phyloP scores from a whole-genome alignment of 257 asterid species.

The Mentha longifolia region DNA sequence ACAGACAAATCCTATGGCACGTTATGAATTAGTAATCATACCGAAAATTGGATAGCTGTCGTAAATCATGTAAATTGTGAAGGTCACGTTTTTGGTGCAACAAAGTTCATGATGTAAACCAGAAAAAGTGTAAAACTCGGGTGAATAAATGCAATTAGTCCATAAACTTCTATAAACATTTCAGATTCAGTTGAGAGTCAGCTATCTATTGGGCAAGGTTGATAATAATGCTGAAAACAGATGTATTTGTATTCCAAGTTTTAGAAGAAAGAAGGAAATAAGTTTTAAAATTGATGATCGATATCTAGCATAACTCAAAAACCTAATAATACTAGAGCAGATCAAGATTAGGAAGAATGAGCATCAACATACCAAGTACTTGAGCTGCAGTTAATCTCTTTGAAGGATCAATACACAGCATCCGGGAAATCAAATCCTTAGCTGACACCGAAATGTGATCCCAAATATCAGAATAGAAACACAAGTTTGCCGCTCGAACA shows the following conservation, averaged over 20 bases:
- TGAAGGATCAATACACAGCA: constrained; percentile 56
- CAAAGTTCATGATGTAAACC: too few relatives aligned
- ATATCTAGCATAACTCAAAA: background rate
- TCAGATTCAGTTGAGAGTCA: background rate
- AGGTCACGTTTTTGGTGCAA: too few relatives aligned
- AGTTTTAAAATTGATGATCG: background rate
- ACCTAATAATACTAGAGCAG: background rate
- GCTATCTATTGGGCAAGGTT: background rate
- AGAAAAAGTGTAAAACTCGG: too few relatives aligned
- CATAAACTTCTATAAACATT: background rate
- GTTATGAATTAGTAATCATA: too few relatives aligned
- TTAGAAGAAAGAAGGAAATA: background rate
- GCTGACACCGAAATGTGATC: constrained; percentile 55
- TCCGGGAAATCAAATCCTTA: constrained; percentile 53
- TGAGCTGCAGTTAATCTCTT: constrained; percentile 54
- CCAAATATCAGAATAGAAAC: constrained; percentile 55
- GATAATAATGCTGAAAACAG: background rate
- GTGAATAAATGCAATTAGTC: too few relatives aligned
- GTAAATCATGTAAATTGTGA: too few relatives aligned
- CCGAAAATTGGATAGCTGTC: too few relatives aligned
- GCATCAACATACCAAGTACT: constrained; percentile 49
- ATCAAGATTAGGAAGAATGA: background rate
- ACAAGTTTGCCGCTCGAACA: constrained; percentile 57
- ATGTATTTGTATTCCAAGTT: background rate
- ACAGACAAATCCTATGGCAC: too few relatives aligned